Base-by-base conservation (phyloP, 441 rosid genomes). In the Capsella rubella region DNA sequence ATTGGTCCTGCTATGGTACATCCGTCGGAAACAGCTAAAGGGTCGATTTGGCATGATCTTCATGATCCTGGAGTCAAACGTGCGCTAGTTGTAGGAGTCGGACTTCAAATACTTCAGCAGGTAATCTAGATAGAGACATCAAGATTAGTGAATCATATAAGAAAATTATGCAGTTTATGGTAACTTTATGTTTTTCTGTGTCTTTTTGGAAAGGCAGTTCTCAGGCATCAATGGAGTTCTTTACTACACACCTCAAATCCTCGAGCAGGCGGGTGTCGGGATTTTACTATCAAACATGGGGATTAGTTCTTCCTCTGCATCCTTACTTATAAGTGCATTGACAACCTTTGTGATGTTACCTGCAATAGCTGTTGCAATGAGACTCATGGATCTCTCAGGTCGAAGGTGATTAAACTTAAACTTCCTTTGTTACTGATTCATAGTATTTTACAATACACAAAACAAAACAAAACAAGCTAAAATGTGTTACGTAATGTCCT, bases 191-290 rank as follows among this genome's bases (percentile, higher is more conserved):
- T 12, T 43, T 71, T 29, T 32, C 27, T 70, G 21, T 35, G 46
- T 50, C 16, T 37, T 68, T 49, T 75, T 51, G 77, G 39, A 11
- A 27, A 70, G 74, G 82, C 87, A 95, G 99, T 88, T 95, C 72
- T 87, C 97, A 50, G 99, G 99, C 46, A 95, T 95, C 76, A 92
- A 90, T 55, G 99, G 99, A 32, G 92, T 95, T 78, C 93, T 93
- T n/a, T 95, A 93, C 84, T 95, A 95, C 85, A 91, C 98, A 52
- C 99, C 99, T 75, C 99, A 95, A 80, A 93, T 95, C 81, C 92
- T 93, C 27, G 91, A 95, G 84, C 84, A 93, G 75, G 97, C 98
- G 4, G 99, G 99, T 53, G 98, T 89, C 1, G 96, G 89, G 47
- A 84, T 90, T 82, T 93, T 93, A 59, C 89, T 93, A 56, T 83